Conservation (phyloP, 352 stramenopile species). For the Phytophthora fragariae region DNA sequence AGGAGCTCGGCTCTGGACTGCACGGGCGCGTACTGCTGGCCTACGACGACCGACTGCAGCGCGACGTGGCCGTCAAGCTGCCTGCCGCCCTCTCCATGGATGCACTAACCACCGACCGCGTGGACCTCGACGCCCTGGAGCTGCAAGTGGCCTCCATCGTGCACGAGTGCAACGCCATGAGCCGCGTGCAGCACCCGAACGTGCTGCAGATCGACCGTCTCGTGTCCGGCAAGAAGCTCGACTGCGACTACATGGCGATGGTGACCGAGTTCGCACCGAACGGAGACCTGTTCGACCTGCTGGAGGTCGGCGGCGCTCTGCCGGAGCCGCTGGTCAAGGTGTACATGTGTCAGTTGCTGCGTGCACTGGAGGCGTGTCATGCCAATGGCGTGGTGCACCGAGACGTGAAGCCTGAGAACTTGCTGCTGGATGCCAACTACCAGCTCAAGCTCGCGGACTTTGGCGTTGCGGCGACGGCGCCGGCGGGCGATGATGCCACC, state of each 20-base stretch:
- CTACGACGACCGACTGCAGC: slow-evolving; percentile 51
- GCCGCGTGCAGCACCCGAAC: slow-evolving; percentile 62
- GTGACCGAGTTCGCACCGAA: slow-evolving; percentile 82
- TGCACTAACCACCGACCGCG: slow-evolving; percentile 13
- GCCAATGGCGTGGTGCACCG: slow-evolving; percentile 77
- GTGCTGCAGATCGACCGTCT: slow-evolving; percentile 56
- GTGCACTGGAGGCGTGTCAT: slow-evolving; percentile 79
- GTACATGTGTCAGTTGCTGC: slow-evolving; percentile 83
- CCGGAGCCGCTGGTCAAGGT: slow-evolving; percentile 61
- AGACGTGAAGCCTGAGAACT: slow-evolving; percentile 93
- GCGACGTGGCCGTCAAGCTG: slow-evolving; percentile 79
- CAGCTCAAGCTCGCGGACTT: slow-evolving; percentile 95
- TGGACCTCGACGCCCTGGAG: slow-evolving; percentile 55
- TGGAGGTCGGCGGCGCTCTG: slow-evolving; percentile 74
- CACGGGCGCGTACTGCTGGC: slow-evolving; percentile 73
- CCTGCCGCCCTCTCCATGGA: slow-evolving; percentile 52
- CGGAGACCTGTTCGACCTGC: slow-evolving; percentile 88
- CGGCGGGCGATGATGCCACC: slow-evolving; percentile 20
- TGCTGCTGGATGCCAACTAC: slow-evolving; percentile 84
- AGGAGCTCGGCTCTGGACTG: slow-evolving; percentile 68
- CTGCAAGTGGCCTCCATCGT: slow-evolving; percentile 71
- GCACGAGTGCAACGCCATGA: slow-evolving; percentile 68
- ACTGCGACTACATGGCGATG: slow-evolving; percentile 67
- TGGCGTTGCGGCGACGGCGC: slow-evolving; percentile 85
- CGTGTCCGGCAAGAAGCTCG: slow-evolving; percentile 51